These are phyloP conservation scores for Teratosphaeria zuluensis DNA, from an alignment of 2,329 filamentous ascomycete genomes.

Conservation along the genomic window DNA sequence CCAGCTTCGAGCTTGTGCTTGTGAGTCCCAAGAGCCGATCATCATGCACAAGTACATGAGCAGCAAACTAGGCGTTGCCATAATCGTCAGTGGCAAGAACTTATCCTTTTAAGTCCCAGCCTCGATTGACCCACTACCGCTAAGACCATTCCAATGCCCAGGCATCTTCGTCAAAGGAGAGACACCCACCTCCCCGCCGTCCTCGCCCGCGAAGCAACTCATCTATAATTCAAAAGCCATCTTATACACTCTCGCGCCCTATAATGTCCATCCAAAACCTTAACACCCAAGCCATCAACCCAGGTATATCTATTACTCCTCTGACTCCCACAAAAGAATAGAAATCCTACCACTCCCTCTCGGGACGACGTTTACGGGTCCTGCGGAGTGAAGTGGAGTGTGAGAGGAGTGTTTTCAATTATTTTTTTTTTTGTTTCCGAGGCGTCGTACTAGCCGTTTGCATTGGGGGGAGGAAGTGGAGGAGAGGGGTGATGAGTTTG, in stretches of 20 bases:
- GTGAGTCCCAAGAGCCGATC: too few relatives aligned
- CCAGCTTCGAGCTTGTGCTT: too few relatives aligned
- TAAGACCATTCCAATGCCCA: neutral
- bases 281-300: slow-evolving; percentile 8
- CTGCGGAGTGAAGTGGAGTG: slow-evolving; percentile 46
- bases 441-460: slow-evolving; percentile 26
- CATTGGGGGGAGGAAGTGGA: slow-evolving; percentile 22
- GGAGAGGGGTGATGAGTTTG: slow-evolving; percentile 38
- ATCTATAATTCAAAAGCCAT: slow-evolving; percentile 51
- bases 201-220: slow-evolving; percentile 37
- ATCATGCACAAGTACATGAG: neutral
- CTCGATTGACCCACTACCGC: neutral
- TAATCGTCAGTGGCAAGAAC: slow-evolving; percentile 5
- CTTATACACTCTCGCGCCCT: slow-evolving; percentile 58
- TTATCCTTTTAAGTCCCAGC: neutral
- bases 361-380: slow-evolving; percentile 45
- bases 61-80: slow-evolving; percentile 3
- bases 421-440: slow-evolving; percentile 41
- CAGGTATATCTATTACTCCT: too few relatives aligned
- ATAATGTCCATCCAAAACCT: slow-evolving; percentile 35
- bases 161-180: slow-evolving; percentile 52
- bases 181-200: slow-evolving; percentile 57
- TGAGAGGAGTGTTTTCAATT: slow-evolving; percentile 49
- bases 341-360: too few relatives aligned
- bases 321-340: too few relatives aligned